Evolutionary conservation across 2,329 filamentous ascomycete genomes (phyloP).

Genomic region (Colletotrichum navitas): DNA sequence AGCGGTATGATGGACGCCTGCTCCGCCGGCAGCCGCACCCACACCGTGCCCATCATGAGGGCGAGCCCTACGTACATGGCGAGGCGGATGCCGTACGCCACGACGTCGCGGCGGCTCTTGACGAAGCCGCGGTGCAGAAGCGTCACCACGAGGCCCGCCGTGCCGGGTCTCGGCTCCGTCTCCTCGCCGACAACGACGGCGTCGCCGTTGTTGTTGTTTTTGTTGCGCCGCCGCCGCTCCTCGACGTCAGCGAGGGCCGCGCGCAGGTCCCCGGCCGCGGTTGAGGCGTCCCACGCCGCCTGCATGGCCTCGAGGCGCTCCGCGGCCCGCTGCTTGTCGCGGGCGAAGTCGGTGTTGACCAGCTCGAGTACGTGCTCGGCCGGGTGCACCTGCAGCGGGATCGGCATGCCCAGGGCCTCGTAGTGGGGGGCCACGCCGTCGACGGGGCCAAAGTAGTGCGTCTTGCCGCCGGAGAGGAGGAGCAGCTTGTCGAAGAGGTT

Average conservation of each 20-base stretch:
- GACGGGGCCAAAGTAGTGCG: slow-evolving; percentile 80
- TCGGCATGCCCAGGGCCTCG: slow-evolving; percentile 66
- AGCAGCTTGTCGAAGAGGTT: slow-evolving; percentile 84
- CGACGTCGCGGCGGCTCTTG: slow-evolving; percentile 86
- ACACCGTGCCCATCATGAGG: slow-evolving; percentile 90
- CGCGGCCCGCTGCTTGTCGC: slow-evolving; percentile 60
- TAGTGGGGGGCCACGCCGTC: slow-evolving; percentile 73
- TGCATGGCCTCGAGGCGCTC: slow-evolving; percentile 66
- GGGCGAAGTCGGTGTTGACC: slow-evolving; percentile 81
- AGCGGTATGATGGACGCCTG: slow-evolving; percentile 84
- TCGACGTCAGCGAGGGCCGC: slow-evolving; percentile 35
- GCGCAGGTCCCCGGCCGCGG: slow-evolving; percentile 40
- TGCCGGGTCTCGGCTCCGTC: slow-evolving; percentile 56
- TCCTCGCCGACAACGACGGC: slow-evolving; percentile 48
- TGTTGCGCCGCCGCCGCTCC: slow-evolving; percentile 30
- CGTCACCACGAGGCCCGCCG: slow-evolving; percentile 67
- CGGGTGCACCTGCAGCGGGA: slow-evolving; percentile 81
- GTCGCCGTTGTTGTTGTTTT: slow-evolving; percentile 41
- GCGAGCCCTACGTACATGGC: slow-evolving; percentile 82
- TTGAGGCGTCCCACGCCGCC: slow-evolving; percentile 66
- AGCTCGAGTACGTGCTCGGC: slow-evolving; percentile 85
- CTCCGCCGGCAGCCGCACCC: slow-evolving; percentile 76
- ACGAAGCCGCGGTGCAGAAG: slow-evolving; percentile 84
- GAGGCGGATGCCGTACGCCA: slow-evolving; percentile 85
- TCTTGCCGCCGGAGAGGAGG: slow-evolving; percentile 77